Evolutionary conservation across 2,329 filamentous ascomycete genomes (phyloP).

Genomic region (Penicillium sp.): DNA sequence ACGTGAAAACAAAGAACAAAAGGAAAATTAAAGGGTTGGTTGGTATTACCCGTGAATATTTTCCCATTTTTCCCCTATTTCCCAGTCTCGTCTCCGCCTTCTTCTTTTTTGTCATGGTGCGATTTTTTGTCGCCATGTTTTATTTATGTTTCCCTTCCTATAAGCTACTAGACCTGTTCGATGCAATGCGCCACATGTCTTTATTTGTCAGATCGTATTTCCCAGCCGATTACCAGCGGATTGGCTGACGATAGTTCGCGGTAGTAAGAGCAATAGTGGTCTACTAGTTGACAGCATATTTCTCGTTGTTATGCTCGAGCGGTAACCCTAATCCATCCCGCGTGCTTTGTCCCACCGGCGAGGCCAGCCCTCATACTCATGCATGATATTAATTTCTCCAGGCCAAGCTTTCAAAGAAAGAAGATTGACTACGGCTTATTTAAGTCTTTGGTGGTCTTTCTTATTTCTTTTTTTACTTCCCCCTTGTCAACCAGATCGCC

Average conservation of each 20-base stretch:
- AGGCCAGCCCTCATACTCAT: neutral
- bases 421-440: neutral
- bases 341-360: slow-evolving; percentile 7
- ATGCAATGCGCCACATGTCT: neutral
- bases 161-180: neutral
- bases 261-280: neutral
- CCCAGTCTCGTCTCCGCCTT: slow-evolving; percentile 23
- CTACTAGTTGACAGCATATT: neutral
- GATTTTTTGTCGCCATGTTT: slow-evolving; percentile 10
- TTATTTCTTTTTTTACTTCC: neutral
- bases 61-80: neutral
- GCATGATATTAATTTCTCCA: neutral
- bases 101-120: slow-evolving; percentile 25
- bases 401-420: neutral
- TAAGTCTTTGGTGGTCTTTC: neutral
- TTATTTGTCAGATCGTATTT: neutral
- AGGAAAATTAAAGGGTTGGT: neutral
- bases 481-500: neutral
- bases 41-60: neutral
- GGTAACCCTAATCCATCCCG: neutral
- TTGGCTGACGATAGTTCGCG: neutral
- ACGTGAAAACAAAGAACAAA: slow-evolving; percentile 2
- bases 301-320: neutral
- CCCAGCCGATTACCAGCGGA: neutral
- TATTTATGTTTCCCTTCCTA: neutral